A percentile compares a stretch with the other conserved stretches of the same genome.
Evolutionary conservation across 768 basidiomycete genomes (phyloP).

Genomic region (Hygrophorus russula): DNA sequence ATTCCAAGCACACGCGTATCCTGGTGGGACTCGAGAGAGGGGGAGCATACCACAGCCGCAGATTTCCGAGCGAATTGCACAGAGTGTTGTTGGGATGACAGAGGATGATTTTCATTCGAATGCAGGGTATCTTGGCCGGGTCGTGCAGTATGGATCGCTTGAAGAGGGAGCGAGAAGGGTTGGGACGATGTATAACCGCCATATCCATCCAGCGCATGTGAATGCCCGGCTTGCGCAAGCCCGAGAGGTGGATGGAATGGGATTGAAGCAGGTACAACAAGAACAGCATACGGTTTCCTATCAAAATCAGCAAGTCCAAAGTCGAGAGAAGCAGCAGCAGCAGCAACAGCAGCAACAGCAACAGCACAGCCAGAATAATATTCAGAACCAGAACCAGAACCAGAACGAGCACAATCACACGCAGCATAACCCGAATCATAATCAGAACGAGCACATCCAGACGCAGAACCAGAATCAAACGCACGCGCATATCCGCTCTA

Average conservation of each 20-base stretch:
- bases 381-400: neutral
- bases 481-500: slow-evolving; percentile 30
- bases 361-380: slow-evolving; percentile 1
- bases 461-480: slow-evolving; percentile 9
- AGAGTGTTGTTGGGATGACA: neutral
- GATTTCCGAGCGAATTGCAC: neutral
- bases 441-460: slow-evolving; percentile 4
- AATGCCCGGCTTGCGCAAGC: slow-evolving; percentile 16
- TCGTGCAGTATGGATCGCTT: neutral
- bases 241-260: slow-evolving; percentile 4
- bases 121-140: neutral
- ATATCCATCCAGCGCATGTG: slow-evolving; percentile 16
- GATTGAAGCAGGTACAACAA: slow-evolving; percentile 5
- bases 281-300: slow-evolving; percentile 3
- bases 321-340: slow-evolving; percentile 7
- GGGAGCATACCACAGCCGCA: neutral
- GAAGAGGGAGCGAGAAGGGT: neutral
- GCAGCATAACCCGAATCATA: slow-evolving; percentile 8
- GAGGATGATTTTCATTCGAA: slow-evolving; percentile 3
- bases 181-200: slow-evolving; percentile 8
- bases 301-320: neutral
- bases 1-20: slow-evolving; percentile 34
- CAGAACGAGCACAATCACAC: neutral
- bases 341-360: slow-evolving; percentile 10
- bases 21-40: neutral